phyloP scores from a whole-genome alignment of 2,329 filamentous ascomycete genomes.

The Fusarium transvaalense region DNA sequence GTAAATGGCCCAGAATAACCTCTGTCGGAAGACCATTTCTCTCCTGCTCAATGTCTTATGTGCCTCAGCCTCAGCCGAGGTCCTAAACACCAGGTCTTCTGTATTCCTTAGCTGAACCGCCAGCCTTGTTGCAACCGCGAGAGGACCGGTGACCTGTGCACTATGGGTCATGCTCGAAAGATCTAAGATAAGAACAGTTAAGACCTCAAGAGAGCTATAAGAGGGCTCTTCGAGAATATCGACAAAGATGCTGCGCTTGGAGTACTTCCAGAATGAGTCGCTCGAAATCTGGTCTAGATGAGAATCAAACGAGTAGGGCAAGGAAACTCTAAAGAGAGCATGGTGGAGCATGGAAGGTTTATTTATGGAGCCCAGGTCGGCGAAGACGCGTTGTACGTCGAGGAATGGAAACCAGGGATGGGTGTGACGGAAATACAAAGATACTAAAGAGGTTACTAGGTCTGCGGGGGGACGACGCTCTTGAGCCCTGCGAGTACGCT shows the following conservation, averaged over 20 bases:
- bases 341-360: background rate
- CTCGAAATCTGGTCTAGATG: constrained; percentile 2
- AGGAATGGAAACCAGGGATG: constrained; percentile 12
- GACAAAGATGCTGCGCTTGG: background rate
- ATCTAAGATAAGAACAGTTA: background rate
- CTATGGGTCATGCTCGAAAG: constrained; percentile 5
- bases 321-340: background rate
- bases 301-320: constrained; percentile 1
- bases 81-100: background rate
- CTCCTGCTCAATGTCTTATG: background rate
- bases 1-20: background rate
- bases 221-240: background rate
- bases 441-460: background rate
- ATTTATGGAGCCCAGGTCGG: background rate
- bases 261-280: constrained; percentile 10
- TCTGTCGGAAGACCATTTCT: background rate
- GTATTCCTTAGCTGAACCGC: background rate
- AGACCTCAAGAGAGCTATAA: background rate
- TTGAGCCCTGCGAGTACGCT: constrained; percentile 1
- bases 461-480: background rate
- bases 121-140: background rate
- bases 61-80: background rate
- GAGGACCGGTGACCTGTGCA: background rate
- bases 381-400: constrained; percentile 2
- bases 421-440: constrained; percentile 3